Conservation (phyloP, 75 land plant species). For the Pinus albicaulis region DNA sequence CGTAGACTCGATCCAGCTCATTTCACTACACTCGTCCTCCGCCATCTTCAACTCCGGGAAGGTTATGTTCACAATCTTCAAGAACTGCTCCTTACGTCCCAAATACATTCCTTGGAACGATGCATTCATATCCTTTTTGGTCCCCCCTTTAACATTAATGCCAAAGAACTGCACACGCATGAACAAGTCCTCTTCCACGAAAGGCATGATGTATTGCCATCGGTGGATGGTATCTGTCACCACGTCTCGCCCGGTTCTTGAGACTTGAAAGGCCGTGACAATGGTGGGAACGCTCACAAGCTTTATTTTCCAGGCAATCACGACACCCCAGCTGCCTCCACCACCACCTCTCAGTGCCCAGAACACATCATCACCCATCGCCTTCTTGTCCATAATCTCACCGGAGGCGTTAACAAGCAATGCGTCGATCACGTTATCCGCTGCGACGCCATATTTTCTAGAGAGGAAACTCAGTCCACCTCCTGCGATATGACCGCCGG, state of each 20-base stretch:
- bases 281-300: neutral
- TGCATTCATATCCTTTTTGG: neutral
- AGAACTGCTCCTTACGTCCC: neutral
- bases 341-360: constrained; percentile 56
- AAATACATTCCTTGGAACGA: neutral
- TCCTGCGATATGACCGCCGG: constrained; percentile 39
- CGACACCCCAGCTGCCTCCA: constrained; percentile 19
- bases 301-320: constrained; percentile 17
- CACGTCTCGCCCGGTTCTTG: no score
- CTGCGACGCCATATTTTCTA: constrained; percentile 25
- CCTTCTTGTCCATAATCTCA: constrained; percentile 8
- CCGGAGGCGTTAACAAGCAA: constrained; percentile 27
- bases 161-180: neutral
- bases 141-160: neutral
- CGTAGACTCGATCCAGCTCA: no score
- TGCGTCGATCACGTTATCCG: constrained; percentile 36
- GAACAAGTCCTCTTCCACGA: neutral
- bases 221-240: constrained; percentile 6
- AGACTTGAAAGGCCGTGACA: neutral
- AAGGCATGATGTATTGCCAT: constrained; percentile 1
- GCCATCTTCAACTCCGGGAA: no score
- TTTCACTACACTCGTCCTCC: no score
- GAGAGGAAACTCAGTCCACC: constrained; percentile 31
- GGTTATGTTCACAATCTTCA: neutral
- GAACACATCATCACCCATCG: constrained; percentile 38